These are phyloP conservation scores for Pestalotiopsis sp. DNA, from an alignment of 2,329 filamentous ascomycete genomes.

Conservation along the genomic window DNA sequence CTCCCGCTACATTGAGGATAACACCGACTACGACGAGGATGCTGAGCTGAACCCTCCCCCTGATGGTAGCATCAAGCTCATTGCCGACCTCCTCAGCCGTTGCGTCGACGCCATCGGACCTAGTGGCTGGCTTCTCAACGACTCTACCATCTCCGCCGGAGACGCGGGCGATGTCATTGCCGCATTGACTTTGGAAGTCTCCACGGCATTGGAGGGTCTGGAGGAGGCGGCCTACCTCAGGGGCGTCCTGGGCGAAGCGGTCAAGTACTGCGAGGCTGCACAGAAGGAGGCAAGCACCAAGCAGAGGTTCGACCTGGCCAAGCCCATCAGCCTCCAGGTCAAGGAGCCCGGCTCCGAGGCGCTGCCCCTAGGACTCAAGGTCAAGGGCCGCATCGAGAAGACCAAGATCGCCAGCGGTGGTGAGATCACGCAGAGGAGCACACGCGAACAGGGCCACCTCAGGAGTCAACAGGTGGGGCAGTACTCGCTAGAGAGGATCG, in stretches of 20 bases:
- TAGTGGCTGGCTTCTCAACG: constrained; percentile 73
- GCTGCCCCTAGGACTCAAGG: constrained; percentile 75
- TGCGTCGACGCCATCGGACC: constrained; percentile 77
- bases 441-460: constrained; percentile 75
- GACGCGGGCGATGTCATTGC: constrained; percentile 67
- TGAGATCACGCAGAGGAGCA: constrained; percentile 69
- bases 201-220: constrained; percentile 71
- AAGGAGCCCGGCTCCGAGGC: constrained; percentile 46
- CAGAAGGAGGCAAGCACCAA: constrained; percentile 24
- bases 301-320: constrained; percentile 35
- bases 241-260: constrained; percentile 66
- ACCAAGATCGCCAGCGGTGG: constrained; percentile 69
- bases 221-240: constrained; percentile 69
- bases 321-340: constrained; percentile 48
- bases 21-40: constrained; percentile 48
- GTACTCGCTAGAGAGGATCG: constrained; percentile 81
- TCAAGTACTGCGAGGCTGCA: constrained; percentile 57
- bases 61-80: constrained; percentile 70
- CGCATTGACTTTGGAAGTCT: constrained; percentile 69
- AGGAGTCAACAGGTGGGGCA: constrained; percentile 78
- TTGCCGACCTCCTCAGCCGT: constrained; percentile 71
- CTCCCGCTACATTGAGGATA: constrained; percentile 64
- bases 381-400: constrained; percentile 49
- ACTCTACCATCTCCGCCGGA: constrained; percentile 52
- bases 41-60: constrained; percentile 55